Evolutionary conservation across 1,139 yeast genomes (phyloP).

Genomic region (Groenewaldozyma sp.): DNA sequence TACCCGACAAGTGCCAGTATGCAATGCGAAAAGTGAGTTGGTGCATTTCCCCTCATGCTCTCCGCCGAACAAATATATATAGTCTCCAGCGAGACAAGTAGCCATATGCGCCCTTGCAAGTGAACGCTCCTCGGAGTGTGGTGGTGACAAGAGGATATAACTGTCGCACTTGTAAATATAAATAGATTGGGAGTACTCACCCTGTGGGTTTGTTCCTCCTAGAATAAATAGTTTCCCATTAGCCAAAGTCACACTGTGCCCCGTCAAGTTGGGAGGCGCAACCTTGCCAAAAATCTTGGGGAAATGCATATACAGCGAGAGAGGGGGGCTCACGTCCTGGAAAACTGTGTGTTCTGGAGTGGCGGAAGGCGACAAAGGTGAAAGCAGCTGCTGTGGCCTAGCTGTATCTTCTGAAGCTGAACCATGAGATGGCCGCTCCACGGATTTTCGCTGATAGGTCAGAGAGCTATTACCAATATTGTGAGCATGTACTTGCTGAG

Average conservation of each 20-base stretch:
- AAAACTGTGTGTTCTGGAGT: constrained; percentile 8
- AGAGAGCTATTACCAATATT: background rate
- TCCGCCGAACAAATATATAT: constrained; percentile 20
- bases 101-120: constrained; percentile 16
- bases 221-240: constrained; percentile 15
- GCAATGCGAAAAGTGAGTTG: constrained; percentile 14
- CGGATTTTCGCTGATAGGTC: background rate
- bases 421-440: too few species aligned
- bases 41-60: constrained; percentile 13
- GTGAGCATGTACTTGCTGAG: too few species aligned
- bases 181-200: constrained; percentile 12
- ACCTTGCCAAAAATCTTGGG: constrained; percentile 18
- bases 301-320: constrained; percentile 17
- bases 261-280: constrained; percentile 20
- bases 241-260: constrained; percentile 16
- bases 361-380: background rate
- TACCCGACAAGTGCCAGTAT: constrained; percentile 11
- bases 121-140: constrained; percentile 12
- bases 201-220: constrained; percentile 19
- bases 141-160: constrained; percentile 13
- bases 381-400: too few species aligned
- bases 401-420: too few species aligned
- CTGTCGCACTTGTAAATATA: constrained; percentile 19
- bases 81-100: constrained; percentile 12
- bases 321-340: constrained; percentile 17